phyloP scores from a whole-genome alignment of 2,329 filamentous ascomycete species.

The Fusarium xyrophilum region DNA sequence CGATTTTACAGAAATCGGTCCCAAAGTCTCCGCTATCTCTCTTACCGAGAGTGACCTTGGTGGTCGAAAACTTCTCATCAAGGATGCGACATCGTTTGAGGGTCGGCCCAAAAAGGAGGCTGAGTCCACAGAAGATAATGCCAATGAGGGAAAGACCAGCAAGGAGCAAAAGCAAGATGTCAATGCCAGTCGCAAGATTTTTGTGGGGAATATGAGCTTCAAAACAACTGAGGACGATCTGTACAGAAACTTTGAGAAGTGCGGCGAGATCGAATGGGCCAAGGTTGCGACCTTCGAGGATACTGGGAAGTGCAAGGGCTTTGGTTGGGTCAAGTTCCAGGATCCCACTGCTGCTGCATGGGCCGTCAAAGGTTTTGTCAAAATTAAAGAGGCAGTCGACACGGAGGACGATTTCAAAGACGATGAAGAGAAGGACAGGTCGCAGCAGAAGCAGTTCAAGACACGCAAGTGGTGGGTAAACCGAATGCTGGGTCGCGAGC shows the following conservation, averaged over 20 bases:
- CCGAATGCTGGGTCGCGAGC: slow-evolving; percentile 75
- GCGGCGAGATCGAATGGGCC: slow-evolving; percentile 80
- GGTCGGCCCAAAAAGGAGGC: slow-evolving; percentile 78
- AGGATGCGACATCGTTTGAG: slow-evolving; percentile 87
- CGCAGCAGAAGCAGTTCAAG: slow-evolving; percentile 60
- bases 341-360: slow-evolving; percentile 74
- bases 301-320: slow-evolving; percentile 96
- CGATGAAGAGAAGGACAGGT: slow-evolving; percentile 49
- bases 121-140: slow-evolving; percentile 41
- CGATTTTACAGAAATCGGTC: slow-evolving; percentile 78
- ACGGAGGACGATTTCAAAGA: slow-evolving; percentile 67
- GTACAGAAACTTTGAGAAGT: slow-evolving; percentile 80
- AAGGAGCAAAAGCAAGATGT: slow-evolving; percentile 49
- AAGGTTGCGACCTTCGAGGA: slow-evolving; percentile 97
- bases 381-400: slow-evolving; percentile 70
- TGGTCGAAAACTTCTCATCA: slow-evolving; percentile 87
- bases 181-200: slow-evolving; percentile 81
- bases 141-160: slow-evolving; percentile 45
- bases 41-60: slow-evolving; percentile 83
- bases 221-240: slow-evolving; percentile 82
- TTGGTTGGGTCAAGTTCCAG: slow-evolving; percentile 92
- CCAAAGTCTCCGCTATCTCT: slow-evolving; percentile 78
- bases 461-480: slow-evolving; percentile 84
- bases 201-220: slow-evolving; percentile 89
- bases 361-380: slow-evolving; percentile 78